Evolutionary conservation across 768 basidiomycete species (phyloP), one percentile per base, ranked within the genome.

Genomic region (Boletales sp.): DNA sequence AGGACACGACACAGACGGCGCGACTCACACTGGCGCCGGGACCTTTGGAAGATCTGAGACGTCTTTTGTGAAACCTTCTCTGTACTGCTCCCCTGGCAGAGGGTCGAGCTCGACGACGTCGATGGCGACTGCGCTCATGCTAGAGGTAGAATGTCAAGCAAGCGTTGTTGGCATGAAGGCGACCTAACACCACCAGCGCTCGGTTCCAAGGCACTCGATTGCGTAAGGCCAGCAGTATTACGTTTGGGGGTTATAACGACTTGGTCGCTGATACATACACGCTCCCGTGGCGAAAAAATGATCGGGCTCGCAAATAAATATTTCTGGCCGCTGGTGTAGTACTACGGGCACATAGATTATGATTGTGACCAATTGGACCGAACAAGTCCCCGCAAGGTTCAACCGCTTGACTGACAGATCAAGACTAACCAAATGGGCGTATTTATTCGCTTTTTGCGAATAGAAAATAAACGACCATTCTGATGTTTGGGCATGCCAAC

Each of bases 11-110:
- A 8, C 10, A 18, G 13, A 27, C 2, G 37, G 19, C 8, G 37
- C 7, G 29, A 54, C 65, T 57, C 24, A 67, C 65, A 58, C 49
- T 37, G 65, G 67, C 30, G 62, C 54, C 8, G 67, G 65, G 15
- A 58, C 63, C 38, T 44, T 62, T 5, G 53, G 54, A 19, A 56
- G 47, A 0, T 54, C 47, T 0, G 50, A 55, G 19, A 56, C 47
- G 11, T 59, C 54, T 17, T 24, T 53, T 13, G 51, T 54, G 7
- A 53, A 15, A 1, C 18, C 45, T n/a, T 47, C 52, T 40, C 43
- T 52, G 38, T 55, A 47, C 15, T 53, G 12, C 7, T 46, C 56
- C 2, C 46, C 51, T 4, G 2, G 24, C 12, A 11, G 18, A 0
- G 50, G 32, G 19, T 39, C 4, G 14, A 14, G 45, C 38, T 61